Percentiles rank a stretch among this genome's conserved stretches.
Evolutionary conservation across 257 asterid species (phyloP).

Genomic region (Solanum infundibuliforme): DNA sequence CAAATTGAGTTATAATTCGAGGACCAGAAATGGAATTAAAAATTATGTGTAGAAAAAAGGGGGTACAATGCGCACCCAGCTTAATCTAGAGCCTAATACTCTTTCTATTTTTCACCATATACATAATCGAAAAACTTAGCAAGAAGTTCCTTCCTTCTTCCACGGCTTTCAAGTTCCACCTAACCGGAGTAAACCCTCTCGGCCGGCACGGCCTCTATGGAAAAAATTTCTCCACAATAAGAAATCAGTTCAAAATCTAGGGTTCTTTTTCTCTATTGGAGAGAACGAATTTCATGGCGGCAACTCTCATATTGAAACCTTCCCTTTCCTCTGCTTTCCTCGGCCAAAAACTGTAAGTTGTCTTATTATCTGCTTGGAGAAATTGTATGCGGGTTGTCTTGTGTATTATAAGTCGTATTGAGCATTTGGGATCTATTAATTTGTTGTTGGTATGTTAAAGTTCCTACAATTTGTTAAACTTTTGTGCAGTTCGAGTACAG

Average conservation of each 20-base stretch:
- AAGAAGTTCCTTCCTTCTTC: not conserved
- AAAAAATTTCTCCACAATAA: not conserved
- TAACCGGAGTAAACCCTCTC: not conserved
- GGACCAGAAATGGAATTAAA: not conserved
- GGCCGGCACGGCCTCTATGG: not conserved
- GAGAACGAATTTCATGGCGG: slow-evolving; percentile 30
- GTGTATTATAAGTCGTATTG: not conserved
- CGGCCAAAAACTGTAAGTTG: slow-evolving; percentile 45
- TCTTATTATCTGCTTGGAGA: not conserved
- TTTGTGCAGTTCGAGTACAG: slow-evolving; percentile 26
- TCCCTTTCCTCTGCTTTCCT: slow-evolving; percentile 39
- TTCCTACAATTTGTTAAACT: not conserved
- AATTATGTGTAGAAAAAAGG: not conserved
- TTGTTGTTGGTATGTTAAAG: not conserved
- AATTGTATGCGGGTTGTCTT: not conserved
- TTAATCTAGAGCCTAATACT: not conserved
- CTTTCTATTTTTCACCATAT: not conserved
- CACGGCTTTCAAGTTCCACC: not conserved
- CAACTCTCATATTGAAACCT: slow-evolving; percentile 48
- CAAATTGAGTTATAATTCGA: too few relatives aligned
- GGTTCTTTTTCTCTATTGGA: not conserved
- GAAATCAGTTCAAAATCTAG: not conserved
- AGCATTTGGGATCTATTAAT: not conserved
- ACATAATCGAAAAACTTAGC: not conserved
- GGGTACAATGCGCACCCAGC: not conserved